phyloP scores from a whole-genome alignment of 2,329 filamentous ascomycete genomes.

The Aspergillus neoniger region DNA sequence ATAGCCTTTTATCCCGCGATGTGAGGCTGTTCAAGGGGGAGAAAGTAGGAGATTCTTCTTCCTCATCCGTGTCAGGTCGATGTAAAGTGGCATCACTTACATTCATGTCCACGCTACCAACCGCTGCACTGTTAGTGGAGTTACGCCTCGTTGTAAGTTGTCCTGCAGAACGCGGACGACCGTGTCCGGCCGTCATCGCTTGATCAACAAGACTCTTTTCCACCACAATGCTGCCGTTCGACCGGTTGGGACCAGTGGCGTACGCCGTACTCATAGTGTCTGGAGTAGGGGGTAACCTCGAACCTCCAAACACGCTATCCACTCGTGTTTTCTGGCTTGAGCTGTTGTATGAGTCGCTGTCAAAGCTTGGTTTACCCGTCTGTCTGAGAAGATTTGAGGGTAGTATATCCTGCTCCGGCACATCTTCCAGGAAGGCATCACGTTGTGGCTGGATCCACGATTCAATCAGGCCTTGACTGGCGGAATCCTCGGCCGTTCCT shows the following conservation, averaged over 20 bases:
- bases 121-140: conserved; percentile 32
- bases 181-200: conserved; percentile 25
- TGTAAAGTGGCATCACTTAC: conserved; percentile 33
- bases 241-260: conserved; percentile 33
- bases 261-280: conserved; percentile 48
- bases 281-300: conserved; percentile 43
- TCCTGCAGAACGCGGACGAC: conserved; percentile 37
- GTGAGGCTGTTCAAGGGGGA: conserved; percentile 35
- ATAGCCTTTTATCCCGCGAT: conserved; percentile 27
- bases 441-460: conserved; percentile 35
- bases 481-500: conserved; percentile 17
- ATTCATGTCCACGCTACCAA: conserved; percentile 36
- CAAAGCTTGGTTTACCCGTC: conserved; percentile 22
- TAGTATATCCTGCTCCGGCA: conserved; percentile 22
- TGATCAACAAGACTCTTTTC: conserved; percentile 30
- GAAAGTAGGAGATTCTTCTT: conserved; percentile 32
- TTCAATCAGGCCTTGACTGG: conserved; percentile 30
- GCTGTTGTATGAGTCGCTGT: conserved; percentile 28
- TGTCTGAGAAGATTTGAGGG: conserved; percentile 26
- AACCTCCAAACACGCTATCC: conserved; percentile 37
- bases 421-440: conserved; percentile 17
- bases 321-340: conserved; percentile 30
- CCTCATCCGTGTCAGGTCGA: conserved; percentile 21
- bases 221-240: conserved; percentile 37
- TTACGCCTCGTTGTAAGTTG: conserved; percentile 35